Conservation (phyloP, 441 rosid species). For the Codiaeum variegatum region DNA sequence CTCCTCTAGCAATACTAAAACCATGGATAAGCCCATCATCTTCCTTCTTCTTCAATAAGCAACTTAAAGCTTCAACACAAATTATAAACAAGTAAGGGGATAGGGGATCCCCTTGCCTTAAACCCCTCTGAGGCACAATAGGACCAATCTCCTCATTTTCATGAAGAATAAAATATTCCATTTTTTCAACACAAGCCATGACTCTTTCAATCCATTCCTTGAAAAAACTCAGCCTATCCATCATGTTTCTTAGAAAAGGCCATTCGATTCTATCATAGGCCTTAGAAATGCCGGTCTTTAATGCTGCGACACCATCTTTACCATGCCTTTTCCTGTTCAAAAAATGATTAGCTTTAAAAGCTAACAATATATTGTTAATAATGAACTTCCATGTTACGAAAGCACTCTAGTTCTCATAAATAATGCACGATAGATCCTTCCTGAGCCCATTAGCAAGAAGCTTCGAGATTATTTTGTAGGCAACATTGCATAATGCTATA, state of each 20-base stretch:
- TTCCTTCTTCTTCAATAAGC: neutral
- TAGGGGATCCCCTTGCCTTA: neutral
- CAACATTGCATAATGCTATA: too few relatives aligned
- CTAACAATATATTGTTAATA: too few relatives aligned
- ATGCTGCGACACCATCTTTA: neutral
- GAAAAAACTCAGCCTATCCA: neutral
- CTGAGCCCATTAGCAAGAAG: too few relatives aligned
- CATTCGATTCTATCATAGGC: neutral
- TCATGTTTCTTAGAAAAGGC: neutral
- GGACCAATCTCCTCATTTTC: too few relatives aligned
- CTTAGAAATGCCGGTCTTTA: neutral
- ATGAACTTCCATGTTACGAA: neutral
- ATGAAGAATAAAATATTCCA: too few relatives aligned
- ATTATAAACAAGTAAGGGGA: neutral
- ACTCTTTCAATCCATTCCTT: neutral
- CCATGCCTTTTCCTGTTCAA: neutral
- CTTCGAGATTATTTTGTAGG: too few relatives aligned
- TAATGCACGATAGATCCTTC: too few relatives aligned
- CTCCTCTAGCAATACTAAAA: too few relatives aligned
- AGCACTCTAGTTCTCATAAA: too few relatives aligned
- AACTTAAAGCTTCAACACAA: neutral
- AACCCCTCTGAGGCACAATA: neutral
- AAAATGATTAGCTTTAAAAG: neutral
- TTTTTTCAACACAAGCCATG: neutral
- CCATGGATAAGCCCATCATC: too few relatives aligned